Conservation (phyloP, 176 grass and related monocot species). For the Otatea glauca region DNA sequence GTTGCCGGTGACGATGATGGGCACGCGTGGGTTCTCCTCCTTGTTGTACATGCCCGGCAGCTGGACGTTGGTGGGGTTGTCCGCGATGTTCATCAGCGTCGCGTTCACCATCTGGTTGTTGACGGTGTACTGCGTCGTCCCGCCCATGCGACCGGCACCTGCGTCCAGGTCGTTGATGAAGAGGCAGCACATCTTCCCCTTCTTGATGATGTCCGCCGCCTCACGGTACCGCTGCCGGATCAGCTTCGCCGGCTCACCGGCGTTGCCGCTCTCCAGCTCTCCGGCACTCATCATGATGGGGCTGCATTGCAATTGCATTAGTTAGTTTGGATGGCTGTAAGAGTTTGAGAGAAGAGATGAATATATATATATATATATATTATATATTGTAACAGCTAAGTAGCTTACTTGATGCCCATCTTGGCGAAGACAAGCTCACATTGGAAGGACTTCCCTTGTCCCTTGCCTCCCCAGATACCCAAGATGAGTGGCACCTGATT, state of each 20-base stretch:
- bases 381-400: too few relatives aligned
- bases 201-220: conserved; percentile 84
- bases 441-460: conserved; percentile 97
- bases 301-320: conserved; percentile 29
- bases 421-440: conserved; percentile 94
- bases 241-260: conserved; percentile 90
- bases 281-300: conserved; percentile 99
- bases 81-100: conserved; percentile 99
- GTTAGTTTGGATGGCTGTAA: background rate
- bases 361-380: too few relatives aligned
- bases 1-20: conserved; percentile 92
- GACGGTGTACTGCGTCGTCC: conserved; percentile 95
- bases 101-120: conserved; percentile 99
- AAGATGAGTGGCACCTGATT: conserved; percentile 96
- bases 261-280: conserved; percentile 97
- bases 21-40: conserved; percentile 88
- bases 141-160: conserved; percentile 82
- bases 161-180: conserved; percentile 99
- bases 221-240: conserved; percentile 92
- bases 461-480: conserved; percentile 99
- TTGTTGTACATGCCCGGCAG: conserved; percentile 97
- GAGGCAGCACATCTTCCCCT: conserved; percentile 95
- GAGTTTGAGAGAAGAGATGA: background rate
- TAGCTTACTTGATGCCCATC: conserved; percentile 85
- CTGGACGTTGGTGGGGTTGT: conserved; percentile 97